phyloP scores from a whole-genome alignment of 139 green algal species.

The Coelastrella sp. region DNA sequence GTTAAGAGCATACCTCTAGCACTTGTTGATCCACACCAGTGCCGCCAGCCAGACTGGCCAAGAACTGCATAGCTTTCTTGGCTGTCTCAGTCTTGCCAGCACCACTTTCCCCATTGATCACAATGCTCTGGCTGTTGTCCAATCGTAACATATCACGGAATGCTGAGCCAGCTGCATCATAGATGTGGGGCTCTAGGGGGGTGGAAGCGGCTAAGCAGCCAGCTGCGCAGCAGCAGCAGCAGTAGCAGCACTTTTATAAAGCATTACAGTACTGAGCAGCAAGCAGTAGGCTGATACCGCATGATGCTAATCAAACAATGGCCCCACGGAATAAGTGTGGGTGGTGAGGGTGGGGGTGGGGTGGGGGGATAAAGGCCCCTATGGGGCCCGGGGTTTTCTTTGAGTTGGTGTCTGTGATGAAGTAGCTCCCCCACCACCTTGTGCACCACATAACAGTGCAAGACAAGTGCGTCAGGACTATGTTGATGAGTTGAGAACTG shows the following conservation, averaged over 20 bases:
- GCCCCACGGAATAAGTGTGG: no score
- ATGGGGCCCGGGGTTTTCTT: no score
- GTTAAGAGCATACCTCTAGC: conserved; percentile 56
- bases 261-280: neutral
- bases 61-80: conserved; percentile 96
- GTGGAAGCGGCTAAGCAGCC: conserved; percentile 47
- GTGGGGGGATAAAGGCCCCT: no score
- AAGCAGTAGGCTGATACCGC: no score
- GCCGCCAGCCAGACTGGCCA: conserved; percentile 81
- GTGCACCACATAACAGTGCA: no score
- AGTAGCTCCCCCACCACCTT: no score
- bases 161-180: conserved; percentile 81
- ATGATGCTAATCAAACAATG: no score
- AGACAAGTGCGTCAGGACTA: no score
- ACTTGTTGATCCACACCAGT: conserved; percentile 81
- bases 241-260: neutral
- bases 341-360: no score
- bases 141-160: conserved; percentile 84
- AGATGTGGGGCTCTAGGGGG: conserved; percentile 82
- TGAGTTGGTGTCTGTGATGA: no score
- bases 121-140: conserved; percentile 61
- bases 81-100: conserved; percentile 97
- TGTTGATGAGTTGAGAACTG: no score
- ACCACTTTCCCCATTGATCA: conserved; percentile 66
- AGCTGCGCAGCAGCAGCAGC: conserved; percentile 35